phyloP scores from a whole-genome alignment of 306 rosid species.

The Fragaria vesca region DNA sequence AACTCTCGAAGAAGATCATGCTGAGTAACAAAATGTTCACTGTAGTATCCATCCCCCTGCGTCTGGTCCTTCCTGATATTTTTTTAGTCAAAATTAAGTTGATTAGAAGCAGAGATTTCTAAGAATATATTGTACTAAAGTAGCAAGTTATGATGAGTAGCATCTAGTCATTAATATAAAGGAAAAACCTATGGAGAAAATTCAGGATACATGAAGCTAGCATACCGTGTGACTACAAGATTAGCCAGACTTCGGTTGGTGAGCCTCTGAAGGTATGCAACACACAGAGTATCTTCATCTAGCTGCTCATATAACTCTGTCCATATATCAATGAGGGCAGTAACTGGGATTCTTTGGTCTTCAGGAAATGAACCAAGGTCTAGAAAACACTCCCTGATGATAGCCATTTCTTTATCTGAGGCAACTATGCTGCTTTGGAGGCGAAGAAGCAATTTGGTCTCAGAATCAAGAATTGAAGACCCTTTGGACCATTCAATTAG shows the following conservation, averaged over 20 bases:
- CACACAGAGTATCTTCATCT: slow-evolving; percentile 33
- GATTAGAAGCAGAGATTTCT: neutral
- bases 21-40: slow-evolving; percentile 50
- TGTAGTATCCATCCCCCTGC: slow-evolving; percentile 41
- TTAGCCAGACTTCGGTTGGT: slow-evolving; percentile 31
- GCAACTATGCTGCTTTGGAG: slow-evolving; percentile 48
- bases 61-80: slow-evolving; percentile 37
- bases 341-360: slow-evolving; percentile 52
- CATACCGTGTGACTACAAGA: slow-evolving; percentile 49
- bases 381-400: slow-evolving; percentile 44
- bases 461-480: slow-evolving; percentile 28
- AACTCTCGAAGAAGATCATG: slow-evolving; percentile 66
- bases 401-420: slow-evolving; percentile 20
- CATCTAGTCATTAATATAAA: slow-evolving; percentile 16
- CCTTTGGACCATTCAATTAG: slow-evolving; percentile 30
- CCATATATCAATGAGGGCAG: slow-evolving; percentile 62
- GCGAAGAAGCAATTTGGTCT: slow-evolving; percentile 22
- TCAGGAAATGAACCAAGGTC: slow-evolving; percentile 64
- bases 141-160: neutral
- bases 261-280: slow-evolving; percentile 37
- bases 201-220: neutral
- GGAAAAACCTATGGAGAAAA: slow-evolving; percentile 13
- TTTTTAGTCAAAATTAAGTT: neutral
- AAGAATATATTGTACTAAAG: neutral
- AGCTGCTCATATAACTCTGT: slow-evolving; percentile 33